A percentile compares a stretch with the other conserved stretches of the same genome.
Evolutionary conservation across 768 basidiomycete species (phyloP).

Genomic region (Gymnopilus junonius): DNA sequence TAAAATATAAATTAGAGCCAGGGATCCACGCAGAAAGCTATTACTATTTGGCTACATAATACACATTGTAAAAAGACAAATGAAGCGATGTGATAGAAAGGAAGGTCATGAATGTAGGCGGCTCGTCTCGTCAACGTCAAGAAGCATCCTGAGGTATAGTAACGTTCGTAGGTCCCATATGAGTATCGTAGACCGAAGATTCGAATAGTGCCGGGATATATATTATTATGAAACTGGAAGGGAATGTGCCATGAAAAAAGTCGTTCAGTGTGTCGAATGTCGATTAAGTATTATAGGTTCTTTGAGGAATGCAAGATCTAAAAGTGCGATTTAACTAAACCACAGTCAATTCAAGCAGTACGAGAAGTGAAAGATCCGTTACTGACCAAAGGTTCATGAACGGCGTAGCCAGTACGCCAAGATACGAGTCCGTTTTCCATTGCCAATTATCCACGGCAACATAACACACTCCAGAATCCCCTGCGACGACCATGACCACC

Average conservation of each 20-base stretch:
- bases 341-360: neutral
- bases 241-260: conserved; percentile 16
- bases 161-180: conserved; percentile 12
- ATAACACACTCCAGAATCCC: conserved; percentile 67
- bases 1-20: too few species aligned
- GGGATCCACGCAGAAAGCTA: conserved; percentile 5
- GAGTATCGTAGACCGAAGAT: conserved; percentile 11
- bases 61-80: conserved; percentile 25
- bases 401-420: conserved; percentile 38
- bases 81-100: conserved; percentile 3
- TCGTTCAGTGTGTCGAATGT: conserved; percentile 20
- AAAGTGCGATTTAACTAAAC: conserved; percentile 12
- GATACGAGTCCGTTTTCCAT: conserved; percentile 15
- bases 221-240: conserved; percentile 14
- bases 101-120: conserved; percentile 22
- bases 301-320: conserved; percentile 23
- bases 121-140: conserved; percentile 20
- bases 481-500: conserved; percentile 63
- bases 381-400: conserved; percentile 25
- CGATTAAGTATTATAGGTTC: conserved; percentile 22
- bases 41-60: conserved; percentile 29
- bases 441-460: conserved; percentile 62
- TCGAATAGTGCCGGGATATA: conserved; percentile 28
- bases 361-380: neutral
- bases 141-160: conserved; percentile 28